Percentiles rank a stretch among this genome's conserved stretches.
These are phyloP conservation scores for Colletotrichum nymphaeae DNA, from an alignment of 2,329 filamentous ascomycete genomes.

Conservation along the genomic window DNA sequence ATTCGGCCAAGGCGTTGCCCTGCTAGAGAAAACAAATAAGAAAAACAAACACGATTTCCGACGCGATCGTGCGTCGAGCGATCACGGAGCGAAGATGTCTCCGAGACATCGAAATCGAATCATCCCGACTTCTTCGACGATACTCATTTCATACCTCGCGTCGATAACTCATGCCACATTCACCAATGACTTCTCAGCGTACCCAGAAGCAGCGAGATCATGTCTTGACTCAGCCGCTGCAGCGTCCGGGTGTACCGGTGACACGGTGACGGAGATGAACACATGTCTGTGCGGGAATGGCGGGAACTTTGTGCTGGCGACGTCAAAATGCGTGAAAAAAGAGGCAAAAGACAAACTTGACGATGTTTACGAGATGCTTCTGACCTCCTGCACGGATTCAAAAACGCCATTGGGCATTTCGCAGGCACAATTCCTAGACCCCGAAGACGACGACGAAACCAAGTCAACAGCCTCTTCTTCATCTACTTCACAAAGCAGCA, in stretches of 20 bases:
- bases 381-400: slow-evolving; percentile 55
- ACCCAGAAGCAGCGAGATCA: slow-evolving; percentile 13
- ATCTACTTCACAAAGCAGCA: neutral
- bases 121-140: slow-evolving; percentile 15
- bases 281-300: slow-evolving; percentile 30
- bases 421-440: slow-evolving; percentile 53
- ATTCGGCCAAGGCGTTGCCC: neutral
- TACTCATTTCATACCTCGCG: slow-evolving; percentile 26
- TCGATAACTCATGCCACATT: slow-evolving; percentile 8
- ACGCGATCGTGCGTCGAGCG: slow-evolving; percentile 21
- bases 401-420: slow-evolving; percentile 56
- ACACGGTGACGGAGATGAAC: slow-evolving; percentile 29
- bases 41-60: neutral
- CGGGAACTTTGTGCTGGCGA: slow-evolving; percentile 59
- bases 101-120: slow-evolving; percentile 19
- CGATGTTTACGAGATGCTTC: slow-evolving; percentile 57
- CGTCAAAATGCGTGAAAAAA: slow-evolving; percentile 58
- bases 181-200: slow-evolving; percentile 28
- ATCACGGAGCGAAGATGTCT: slow-evolving; percentile 20
- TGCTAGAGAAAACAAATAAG: slow-evolving; percentile 11
- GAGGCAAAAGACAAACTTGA: slow-evolving; percentile 49
- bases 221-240: slow-evolving; percentile 22
- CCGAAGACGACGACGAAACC: slow-evolving; percentile 31
- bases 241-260: slow-evolving; percentile 26
- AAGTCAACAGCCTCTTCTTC: neutral